phyloP scores from a whole-genome alignment of 306 rosid genomes.

The Lablab purpureus region DNA sequence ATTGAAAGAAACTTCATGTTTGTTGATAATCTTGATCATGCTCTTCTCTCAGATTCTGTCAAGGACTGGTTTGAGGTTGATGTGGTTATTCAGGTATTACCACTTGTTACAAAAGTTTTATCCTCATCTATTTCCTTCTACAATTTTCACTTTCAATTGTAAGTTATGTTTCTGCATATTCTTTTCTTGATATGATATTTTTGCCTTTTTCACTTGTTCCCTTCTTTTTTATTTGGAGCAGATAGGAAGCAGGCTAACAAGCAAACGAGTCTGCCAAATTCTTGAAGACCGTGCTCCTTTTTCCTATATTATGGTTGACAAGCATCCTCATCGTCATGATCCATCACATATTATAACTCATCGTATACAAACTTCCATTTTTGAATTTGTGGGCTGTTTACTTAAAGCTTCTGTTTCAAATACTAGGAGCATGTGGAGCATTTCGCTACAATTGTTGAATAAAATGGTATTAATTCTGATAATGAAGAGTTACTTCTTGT shows the following conservation, averaged over 20 bases:
- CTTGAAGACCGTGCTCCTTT: conserved; percentile 77
- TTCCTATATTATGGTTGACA: conserved; percentile 85
- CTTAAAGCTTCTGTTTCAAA: conserved; percentile 57
- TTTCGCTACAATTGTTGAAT: conserved; percentile 66
- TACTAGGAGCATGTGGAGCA: conserved; percentile 62
- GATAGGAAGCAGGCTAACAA: conserved; percentile 95
- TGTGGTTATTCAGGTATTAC: conserved; percentile 82
- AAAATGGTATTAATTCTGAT: conserved; percentile 64
- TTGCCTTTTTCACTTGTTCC: conserved; percentile 10
- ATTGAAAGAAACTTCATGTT: conserved; percentile 65
- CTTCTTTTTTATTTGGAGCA: conserved; percentile 50
- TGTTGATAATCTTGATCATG: conserved; percentile 93
- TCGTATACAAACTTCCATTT: conserved; percentile 72
- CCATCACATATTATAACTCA: conserved; percentile 92
- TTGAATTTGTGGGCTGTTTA: conserved; percentile 68
- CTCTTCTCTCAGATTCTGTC: conserved; percentile 76
- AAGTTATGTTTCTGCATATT: conserved; percentile 11
- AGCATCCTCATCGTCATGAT: conserved; percentile 88
- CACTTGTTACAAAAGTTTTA: conserved; percentile 19
- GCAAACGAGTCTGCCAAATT: conserved; percentile 85
- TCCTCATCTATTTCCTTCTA: conserved; percentile 27
- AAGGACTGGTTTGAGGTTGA: conserved; percentile 68
- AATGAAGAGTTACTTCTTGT: conserved; percentile 29
- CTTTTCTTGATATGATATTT: conserved; percentile 13
- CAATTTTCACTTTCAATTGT: neutral